Evolutionary conservation across 495 filamentous ascomycete genomes (phyloP), one percentile per base, ranked within the genome.

Genomic region (Glarea lozoyensis): DNA sequence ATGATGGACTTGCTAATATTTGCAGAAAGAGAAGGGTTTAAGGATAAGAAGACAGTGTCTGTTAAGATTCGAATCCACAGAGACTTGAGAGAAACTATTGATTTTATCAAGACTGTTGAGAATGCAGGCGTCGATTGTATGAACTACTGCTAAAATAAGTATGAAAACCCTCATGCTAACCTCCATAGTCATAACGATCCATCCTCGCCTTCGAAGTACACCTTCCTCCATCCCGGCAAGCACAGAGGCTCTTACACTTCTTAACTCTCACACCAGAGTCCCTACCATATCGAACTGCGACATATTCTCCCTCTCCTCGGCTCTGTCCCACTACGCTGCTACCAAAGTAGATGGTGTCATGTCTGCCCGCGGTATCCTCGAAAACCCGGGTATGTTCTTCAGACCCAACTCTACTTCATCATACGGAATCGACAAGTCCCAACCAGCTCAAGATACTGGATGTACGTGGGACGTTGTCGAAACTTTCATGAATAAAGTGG

Each of bases 1-100:
- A n/a, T n/a, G n/a, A n/a, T n/a, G n/a, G n/a, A n/a, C n/a, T n/a
- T n/a, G n/a, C n/a, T n/a, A n/a, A n/a, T n/a, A n/a, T n/a, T n/a
- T n/a, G n/a, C n/a, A 29, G 25, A 29, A 29, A 7, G 7, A 7
- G 7, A 29, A 29, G 33, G 46, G 16, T 36, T 17, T 38, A 17
- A 39, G 46, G 53, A 38, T 57, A 66, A 41, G 42, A 55, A 48
- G 53, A 62, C 54, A 35, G 68, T 84, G 9, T 79, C 76, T 50
- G 72, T 82, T 45, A 84, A 84, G 60, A 82, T 84, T 13, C 60
- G 79, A 3, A 63, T 84, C 2, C 78, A 81, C 54, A 66, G 66
- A 22, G 73, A 84, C 52, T 52, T 83, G 0, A n/a, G 47, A 3
- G 32, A 64, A 9, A 72, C 73, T 0, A 60, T 75, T 3, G 52